Evolutionary conservation across 2,329 filamentous ascomycete genomes (phyloP), one percentile per base, ranked within the genome.

Genomic region (Westerdykella aurantiaca): DNA sequence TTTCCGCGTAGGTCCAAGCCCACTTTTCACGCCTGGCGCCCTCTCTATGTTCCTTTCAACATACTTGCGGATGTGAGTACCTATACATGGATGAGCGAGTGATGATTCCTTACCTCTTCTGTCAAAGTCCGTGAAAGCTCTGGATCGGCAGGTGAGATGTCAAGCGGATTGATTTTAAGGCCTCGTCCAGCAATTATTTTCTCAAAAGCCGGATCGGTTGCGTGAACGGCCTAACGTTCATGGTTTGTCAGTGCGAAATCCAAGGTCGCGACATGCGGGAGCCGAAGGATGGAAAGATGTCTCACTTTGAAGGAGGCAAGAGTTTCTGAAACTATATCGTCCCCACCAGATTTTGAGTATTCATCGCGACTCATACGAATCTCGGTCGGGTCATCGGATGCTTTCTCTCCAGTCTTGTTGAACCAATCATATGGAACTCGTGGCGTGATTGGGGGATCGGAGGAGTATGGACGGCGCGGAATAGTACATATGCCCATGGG

Each of bases 271-370:
- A 29, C 25, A 29, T 10, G 25, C 11, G 25, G 10, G 7, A 29
- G 25, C 9, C 7, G 9, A 29, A 29, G 25, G 10, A 9, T 3
- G 7, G 11, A 29, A 29, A 29, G 7, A 9, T 29, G 25, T 29
- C 25, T 29, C 25, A 29, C 25, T 12, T 29, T 29, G 25, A 29
- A 29, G 7, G 25, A 29, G 4, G 25, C 25, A 12, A 29, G 25
- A 29, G 25, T 29, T 37, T 43, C 47, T 13, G 49, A 46, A 3
- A 51, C 49, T 12, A 49, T 44, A 38, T 49, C 44, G 34, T 49
- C 44, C 29, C 49, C 47, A 23, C 49, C 49, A n/a, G 46, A 49
- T 18, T 49, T 39, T 6, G 44, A 45, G 42, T 49, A 51, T 42
- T 51, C 47, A 37, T 47, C 35, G 22, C 31, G 39, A 5, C 43